Percentiles rank a stretch among this genome's conserved stretches.
Conservation (phyloP, 169 alveolate species). For the Theileria annulata region DNA sequence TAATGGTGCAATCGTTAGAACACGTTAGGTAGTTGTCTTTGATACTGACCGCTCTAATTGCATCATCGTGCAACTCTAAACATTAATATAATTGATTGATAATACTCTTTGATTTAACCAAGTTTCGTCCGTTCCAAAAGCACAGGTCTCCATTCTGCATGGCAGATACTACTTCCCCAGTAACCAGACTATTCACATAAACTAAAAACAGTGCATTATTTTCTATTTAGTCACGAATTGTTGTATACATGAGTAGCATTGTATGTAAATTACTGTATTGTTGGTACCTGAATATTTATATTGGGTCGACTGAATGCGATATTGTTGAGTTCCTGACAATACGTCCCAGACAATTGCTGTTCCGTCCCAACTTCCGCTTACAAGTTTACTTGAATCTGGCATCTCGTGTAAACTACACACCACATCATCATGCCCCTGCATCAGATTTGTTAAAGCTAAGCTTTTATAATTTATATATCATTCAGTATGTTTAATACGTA, state of each 20-base stretch:
- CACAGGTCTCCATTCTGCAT: constrained; percentile 65
- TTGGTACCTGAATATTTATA: constrained; percentile 46
- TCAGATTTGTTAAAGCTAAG: neutral
- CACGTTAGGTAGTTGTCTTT: constrained; percentile 31
- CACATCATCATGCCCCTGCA: constrained; percentile 59
- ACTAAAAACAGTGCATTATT: constrained; percentile 12
- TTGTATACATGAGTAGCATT: no score
- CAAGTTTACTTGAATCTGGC: constrained; percentile 9
- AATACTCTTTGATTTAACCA: constrained; percentile 16
- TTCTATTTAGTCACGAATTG: neutral
- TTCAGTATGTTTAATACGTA: neutral
- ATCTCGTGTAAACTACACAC: constrained; percentile 60
- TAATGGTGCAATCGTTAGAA: constrained; percentile 59
- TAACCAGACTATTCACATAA: constrained; percentile 30
- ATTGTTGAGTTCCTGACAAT: constrained; percentile 31
- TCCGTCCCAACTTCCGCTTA: constrained; percentile 71
- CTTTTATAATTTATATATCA: neutral
- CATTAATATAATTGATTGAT: neutral
- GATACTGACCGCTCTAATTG: constrained; percentile 49
- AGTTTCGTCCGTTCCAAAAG: constrained; percentile 28
- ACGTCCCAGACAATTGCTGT: constrained; percentile 64
- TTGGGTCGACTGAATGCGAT: constrained; percentile 19
- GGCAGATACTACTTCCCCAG: constrained; percentile 36
- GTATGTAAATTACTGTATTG: neutral
- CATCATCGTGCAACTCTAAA: constrained; percentile 49